phyloP scores from a whole-genome alignment of 176 grass and related monocot species.

The Areca catechu region DNA sequence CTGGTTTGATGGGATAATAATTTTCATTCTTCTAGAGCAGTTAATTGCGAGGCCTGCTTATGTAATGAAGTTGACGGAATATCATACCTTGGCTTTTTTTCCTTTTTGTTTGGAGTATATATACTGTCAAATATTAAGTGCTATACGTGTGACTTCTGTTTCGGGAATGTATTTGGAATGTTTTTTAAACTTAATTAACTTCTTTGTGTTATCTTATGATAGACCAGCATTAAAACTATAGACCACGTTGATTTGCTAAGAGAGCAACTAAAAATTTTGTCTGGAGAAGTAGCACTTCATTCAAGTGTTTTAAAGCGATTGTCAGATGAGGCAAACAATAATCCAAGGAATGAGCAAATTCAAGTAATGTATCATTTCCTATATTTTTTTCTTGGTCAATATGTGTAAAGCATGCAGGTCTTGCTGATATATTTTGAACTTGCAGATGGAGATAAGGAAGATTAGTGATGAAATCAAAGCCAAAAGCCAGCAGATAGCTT shows the following conservation, averaged over 20 bases:
- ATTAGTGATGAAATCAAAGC: conserved; percentile 64
- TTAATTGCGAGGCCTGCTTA: too few species aligned
- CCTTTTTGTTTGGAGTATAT: too few species aligned
- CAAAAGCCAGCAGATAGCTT: conserved; percentile 77
- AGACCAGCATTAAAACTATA: conserved; percentile 80
- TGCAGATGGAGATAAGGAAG: conserved; percentile 92
- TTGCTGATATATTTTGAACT: conserved; percentile 10
- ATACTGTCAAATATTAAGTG: too few species aligned
- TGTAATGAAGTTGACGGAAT: too few species aligned
- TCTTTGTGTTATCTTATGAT: conserved; percentile 8
- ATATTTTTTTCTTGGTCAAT: too few species aligned
- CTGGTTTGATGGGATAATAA: too few species aligned
- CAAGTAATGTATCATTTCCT: conserved; percentile 45
- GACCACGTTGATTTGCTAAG: conserved; percentile 88
- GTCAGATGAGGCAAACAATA: conserved; percentile 65
- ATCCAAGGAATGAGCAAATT: conserved; percentile 62
- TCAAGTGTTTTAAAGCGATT: conserved; percentile 81
- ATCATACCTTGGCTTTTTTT: too few species aligned
- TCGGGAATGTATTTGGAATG: too few species aligned
- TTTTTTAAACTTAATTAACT: too few species aligned
- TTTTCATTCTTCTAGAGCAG: too few species aligned
- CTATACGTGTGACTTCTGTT: too few species aligned
- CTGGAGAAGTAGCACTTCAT: conserved; percentile 92
- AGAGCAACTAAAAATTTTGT: conserved; percentile 94
- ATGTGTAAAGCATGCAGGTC: too few species aligned